These are phyloP conservation scores for Entomortierella lignicola DNA, from an alignment of 192 early-diverging fungal species.

Conservation along the genomic window DNA sequence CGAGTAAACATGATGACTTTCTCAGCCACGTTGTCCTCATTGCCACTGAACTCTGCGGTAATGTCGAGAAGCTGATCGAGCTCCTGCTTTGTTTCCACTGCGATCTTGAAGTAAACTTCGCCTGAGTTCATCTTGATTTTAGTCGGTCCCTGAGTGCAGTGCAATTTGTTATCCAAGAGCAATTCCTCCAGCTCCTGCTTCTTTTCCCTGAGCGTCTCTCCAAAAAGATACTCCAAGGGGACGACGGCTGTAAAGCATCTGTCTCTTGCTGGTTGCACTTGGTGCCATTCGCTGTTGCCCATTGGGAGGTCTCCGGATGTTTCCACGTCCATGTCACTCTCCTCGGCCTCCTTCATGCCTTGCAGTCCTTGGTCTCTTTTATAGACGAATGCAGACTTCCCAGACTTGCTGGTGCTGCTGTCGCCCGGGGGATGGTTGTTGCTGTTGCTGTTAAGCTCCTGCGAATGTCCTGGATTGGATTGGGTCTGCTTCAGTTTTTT, in stretches of 20 bases:
- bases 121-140: neutral
- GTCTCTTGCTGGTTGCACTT: neutral
- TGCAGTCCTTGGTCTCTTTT: no score
- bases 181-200: neutral
- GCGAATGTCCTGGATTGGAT: neutral
- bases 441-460: neutral
- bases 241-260: neutral
- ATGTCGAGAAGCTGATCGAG: neutral
- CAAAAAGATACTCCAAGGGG: neutral
- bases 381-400: no score
- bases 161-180: neutral
- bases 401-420: no score
- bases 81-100: neutral
- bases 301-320: neutral
- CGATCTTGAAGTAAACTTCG: neutral
- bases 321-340: neutral
- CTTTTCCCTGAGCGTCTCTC: neutral
- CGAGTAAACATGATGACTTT: neutral
- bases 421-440: no score
- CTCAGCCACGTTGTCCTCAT: neutral
- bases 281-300: neutral
- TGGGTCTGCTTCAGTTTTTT: neutral
- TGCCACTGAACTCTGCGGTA: neutral
- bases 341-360: neutral
- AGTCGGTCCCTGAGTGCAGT: conserved; percentile 1